Percentiles rank a stretch among this genome's conserved stretches.
phyloP scores from a whole-genome alignment of 441 rosid genomes.

The Euphorbia schlechtendalii region DNA sequence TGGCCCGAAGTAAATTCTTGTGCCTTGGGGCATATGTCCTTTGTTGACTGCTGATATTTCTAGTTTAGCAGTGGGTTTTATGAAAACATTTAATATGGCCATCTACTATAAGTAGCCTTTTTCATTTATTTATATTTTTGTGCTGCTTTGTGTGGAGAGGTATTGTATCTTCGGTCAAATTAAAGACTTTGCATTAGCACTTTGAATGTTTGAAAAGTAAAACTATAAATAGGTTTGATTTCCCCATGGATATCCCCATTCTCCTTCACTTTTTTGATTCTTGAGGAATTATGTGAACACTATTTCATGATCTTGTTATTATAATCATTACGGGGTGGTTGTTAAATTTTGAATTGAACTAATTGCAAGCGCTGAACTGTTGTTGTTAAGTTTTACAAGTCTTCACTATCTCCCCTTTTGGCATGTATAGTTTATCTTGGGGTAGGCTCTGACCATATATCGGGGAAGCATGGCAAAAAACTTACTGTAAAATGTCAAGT shows the following conservation, averaged over 20 bases:
- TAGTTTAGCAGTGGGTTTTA: slow-evolving; percentile 17
- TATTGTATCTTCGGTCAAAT: slow-evolving; percentile 1
- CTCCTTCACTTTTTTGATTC: background rate
- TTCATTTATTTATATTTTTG: slow-evolving; percentile 22
- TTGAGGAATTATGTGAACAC: background rate
- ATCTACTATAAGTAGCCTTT: slow-evolving; percentile 14
- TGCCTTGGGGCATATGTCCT: no score
- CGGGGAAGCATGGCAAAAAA: background rate
- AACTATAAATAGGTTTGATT: slow-evolving; percentile 8
- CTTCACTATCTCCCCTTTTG: no score
- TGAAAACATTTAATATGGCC: slow-evolving; percentile 16
- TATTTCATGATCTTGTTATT: background rate
- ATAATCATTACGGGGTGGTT: background rate
- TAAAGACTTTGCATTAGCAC: slow-evolving; percentile 8
- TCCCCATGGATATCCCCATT: background rate
- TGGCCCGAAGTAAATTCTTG: slow-evolving; percentile 45
- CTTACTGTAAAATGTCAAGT: no score
- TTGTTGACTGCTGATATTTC: slow-evolving; percentile 8
- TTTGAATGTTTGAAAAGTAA: slow-evolving; percentile 9
- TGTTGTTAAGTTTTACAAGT: no score
- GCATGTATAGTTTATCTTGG: background rate
- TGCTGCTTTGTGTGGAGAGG: slow-evolving; percentile 21
- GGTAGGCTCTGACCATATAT: background rate
- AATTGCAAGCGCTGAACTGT: no score
- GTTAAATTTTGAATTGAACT: background rate